Conservation (phyloP, 2,329 filamentous ascomycete genomes). For the Venturiaceae sp. region DNA sequence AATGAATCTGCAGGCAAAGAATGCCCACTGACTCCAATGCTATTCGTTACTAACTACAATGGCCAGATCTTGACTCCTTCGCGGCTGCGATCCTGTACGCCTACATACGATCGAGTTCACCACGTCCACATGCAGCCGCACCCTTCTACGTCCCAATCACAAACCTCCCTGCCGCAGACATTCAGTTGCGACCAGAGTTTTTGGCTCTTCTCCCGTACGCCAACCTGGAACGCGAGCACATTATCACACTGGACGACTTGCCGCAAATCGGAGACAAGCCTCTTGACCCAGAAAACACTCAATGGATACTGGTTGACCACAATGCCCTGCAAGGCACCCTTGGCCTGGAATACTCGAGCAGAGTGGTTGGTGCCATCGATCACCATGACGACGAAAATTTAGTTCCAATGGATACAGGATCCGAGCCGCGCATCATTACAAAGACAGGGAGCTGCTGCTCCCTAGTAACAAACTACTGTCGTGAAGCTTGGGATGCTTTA, state of each 20-base stretch:
- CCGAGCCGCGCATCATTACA: conserved; percentile 50
- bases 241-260: conserved; percentile 56
- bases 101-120: conserved; percentile 55
- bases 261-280: conserved; percentile 36
- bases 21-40: neutral
- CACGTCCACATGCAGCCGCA: conserved; percentile 5
- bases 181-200: conserved; percentile 65
- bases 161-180: conserved; percentile 58
- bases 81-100: conserved; percentile 65
- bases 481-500: conserved; percentile 45
- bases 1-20: conserved; percentile 40
- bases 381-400: conserved; percentile 66
- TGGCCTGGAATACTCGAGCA: conserved; percentile 38
- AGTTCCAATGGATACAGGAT: conserved; percentile 37
- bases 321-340: conserved; percentile 60
- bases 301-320: conserved; percentile 72
- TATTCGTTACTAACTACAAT: conserved; percentile 10
- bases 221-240: conserved; percentile 47
- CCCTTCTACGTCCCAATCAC: conserved; percentile 60
- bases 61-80: conserved; percentile 71
- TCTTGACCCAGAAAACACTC: conserved; percentile 46
- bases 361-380: conserved; percentile 60
- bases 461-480: conserved; percentile 53
- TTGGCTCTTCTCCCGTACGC: conserved; percentile 53
- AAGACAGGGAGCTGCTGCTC: conserved; percentile 65